Conservation (phyloP, 495 filamentous ascomycete species). For the Rusavskia elegans region DNA sequence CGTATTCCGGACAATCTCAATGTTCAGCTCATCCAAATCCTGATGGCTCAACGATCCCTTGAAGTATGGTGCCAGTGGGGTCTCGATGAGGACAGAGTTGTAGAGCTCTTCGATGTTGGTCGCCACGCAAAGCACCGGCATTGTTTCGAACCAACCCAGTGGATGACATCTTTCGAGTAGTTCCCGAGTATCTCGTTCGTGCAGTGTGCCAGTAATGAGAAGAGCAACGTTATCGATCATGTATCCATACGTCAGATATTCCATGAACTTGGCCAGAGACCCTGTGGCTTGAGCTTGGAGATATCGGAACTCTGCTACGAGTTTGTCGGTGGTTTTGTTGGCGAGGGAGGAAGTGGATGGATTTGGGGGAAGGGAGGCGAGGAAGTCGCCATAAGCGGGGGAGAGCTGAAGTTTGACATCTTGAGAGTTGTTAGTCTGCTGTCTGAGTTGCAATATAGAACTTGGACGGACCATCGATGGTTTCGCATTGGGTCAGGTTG, state of each 20-base stretch:
- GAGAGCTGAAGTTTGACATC: conserved; percentile 96
- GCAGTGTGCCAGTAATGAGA: conserved; percentile 93
- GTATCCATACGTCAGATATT: conserved; percentile 96
- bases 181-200: conserved; percentile 93
- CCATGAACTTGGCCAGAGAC: conserved; percentile 81
- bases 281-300: conserved; percentile 83
- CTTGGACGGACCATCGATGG: conserved; percentile 64
- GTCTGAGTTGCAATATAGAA: neutral
- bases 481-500: conserved; percentile 97
- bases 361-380: conserved; percentile 84
- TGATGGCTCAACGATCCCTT: conserved; percentile 87
- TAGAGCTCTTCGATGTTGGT: conserved; percentile 98
- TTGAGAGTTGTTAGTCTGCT: conserved; percentile 18
- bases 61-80: conserved; percentile 90
- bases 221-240: conserved; percentile 99
- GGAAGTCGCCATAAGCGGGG: conserved; percentile 94
- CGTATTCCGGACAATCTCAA: conserved; percentile 97
- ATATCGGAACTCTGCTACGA: conserved; percentile 95
- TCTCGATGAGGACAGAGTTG: conserved; percentile 94
- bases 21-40: conserved; percentile 96
- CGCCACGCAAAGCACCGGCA: conserved; percentile 94
- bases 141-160: conserved; percentile 95
- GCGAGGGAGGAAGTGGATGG: conserved; percentile 92
- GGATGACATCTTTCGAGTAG: conserved; percentile 92
- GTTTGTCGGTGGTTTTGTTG: conserved; percentile 90